Conservation (phyloP, 345 rosid genomes). For the Bruguiera parviflora region DNA sequence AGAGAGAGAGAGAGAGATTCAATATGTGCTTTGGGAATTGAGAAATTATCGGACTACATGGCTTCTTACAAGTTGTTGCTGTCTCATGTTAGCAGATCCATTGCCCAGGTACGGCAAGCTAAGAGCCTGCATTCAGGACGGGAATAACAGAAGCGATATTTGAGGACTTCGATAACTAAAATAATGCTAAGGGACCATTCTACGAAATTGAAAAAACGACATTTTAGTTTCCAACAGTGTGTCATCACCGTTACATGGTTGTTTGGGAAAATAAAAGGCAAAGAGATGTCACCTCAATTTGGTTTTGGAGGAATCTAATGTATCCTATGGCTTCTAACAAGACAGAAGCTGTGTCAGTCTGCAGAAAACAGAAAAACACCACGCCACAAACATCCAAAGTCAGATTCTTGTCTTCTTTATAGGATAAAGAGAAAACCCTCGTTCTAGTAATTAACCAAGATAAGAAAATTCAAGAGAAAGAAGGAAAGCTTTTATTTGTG, state of each 20-base stretch:
- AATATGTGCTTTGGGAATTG: constrained; percentile 14
- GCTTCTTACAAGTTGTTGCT: constrained; percentile 56
- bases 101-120: constrained; percentile 91
- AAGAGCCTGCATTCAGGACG: constrained; percentile 61
- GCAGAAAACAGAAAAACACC: constrained; percentile 16
- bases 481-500: neutral
- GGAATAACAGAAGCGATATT: constrained; percentile 10
- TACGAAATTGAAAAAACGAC: constrained; percentile 1
- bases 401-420: constrained; percentile 23
- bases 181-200: constrained; percentile 18
- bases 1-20: constrained; percentile 1
- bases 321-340: constrained; percentile 31
- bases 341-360: constrained; percentile 33
- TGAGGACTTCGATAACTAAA: constrained; percentile 18
- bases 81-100: constrained; percentile 61
- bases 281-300: constrained; percentile 29
- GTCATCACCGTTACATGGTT: constrained; percentile 22
- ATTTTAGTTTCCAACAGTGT: constrained; percentile 4
- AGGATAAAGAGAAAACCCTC: constrained; percentile 1
- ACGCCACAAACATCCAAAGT: constrained; percentile 28
- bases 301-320: constrained; percentile 33
- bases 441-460: neutral
- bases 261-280: constrained; percentile 26
- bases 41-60: neutral
- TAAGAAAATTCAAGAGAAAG: neutral